Evolutionary conservation across 2,329 filamentous ascomycete species (phyloP).

Genomic region (Chalaropsis thielavioides): DNA sequence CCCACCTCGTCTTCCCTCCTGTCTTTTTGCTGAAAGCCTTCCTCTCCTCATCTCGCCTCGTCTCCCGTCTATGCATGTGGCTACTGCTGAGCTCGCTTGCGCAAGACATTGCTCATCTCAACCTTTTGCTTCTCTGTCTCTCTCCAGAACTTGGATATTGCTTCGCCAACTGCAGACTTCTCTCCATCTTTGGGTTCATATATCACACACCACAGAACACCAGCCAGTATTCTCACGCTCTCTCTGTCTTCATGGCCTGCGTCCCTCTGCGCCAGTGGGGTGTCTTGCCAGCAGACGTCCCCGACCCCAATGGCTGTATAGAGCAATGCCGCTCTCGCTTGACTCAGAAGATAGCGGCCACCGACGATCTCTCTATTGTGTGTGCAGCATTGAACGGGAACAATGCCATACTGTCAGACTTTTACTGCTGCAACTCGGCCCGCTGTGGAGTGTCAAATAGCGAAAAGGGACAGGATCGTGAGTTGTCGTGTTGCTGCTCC

Average conservation of each 20-base stretch:
- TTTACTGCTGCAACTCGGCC: slow-evolving; percentile 19
- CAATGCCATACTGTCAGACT: neutral
- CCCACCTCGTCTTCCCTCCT: neutral
- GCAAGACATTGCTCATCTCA: slow-evolving; percentile 1
- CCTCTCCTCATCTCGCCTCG: slow-evolving; percentile 1
- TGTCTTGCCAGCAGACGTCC: slow-evolving; percentile 16
- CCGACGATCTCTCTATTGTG: slow-evolving; percentile 7
- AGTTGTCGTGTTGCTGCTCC: neutral
- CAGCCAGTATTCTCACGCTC: neutral
- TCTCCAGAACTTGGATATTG: neutral
- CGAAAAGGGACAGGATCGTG: slow-evolving; percentile 17
- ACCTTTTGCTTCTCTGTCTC: neutral
- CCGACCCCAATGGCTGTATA: slow-evolving; percentile 13
- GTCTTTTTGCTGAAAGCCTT: neutral
- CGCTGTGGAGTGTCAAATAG: slow-evolving; percentile 17
- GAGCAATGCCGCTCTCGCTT: slow-evolving; percentile 15
- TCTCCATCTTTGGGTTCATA: neutral
- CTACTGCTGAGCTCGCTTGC: neutral
- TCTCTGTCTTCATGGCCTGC: neutral
- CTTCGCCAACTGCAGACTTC: neutral
- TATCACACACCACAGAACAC: neutral
- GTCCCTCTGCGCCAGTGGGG: neutral
- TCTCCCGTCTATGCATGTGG: neutral
- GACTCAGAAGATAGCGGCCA: slow-evolving; percentile 8
- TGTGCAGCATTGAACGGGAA: slow-evolving; percentile 10